Base-by-base conservation (phyloP, 1,284 basidiomycete genomes). In the Apiotrichum domesticum region DNA sequence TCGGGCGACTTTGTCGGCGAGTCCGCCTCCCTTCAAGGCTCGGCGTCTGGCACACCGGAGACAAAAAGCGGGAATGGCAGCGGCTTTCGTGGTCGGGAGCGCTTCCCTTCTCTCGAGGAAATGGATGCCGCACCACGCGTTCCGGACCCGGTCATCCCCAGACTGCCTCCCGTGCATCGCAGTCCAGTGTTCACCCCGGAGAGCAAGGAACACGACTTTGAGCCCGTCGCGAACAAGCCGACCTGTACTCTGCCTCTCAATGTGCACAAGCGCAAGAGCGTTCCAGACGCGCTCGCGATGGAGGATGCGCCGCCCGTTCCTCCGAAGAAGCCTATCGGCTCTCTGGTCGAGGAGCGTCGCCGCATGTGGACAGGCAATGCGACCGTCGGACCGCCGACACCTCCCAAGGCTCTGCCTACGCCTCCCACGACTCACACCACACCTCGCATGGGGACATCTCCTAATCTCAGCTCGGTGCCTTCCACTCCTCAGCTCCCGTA, bases 1-100 rank as follows among this genome's bases (percentile, higher is more conserved):
- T 64, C 64, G 0, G 63, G 66, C 21, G 61, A 55, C 1, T 35
- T 71, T 4, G 64, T 47, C 2, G 40, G 39, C 15, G 52, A 40
- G 35, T 43, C 45, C n/a, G 40, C 46, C 37, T 48, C 52, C 5
- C 33, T 49, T 4, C 47, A 39, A 39, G 37, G 37, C 13, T 39
- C 37, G 37, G 35, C 10, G 11, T 15, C 41, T 42, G 13, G 2
- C 35, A 49, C 47, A 1, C 47, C 47, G 4, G 47, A 49, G 34
- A 5, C 35, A n/a, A 39, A 10, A n/a, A 46, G 45, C 29, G 32
- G 11, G 8, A 32, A 32, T 33, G 45, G 45, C 32, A 49, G 34
- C 37, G 47, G 37, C 7, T 39, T 29, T 13, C 15, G 10, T 13
- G 21, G 15, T 11, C 46, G 13, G 7, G 33, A 32, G n/a, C 47